A percentile compares a stretch with the other conserved stretches of the same genome.
phyloP scores from a whole-genome alignment of 1,139 yeast genomes.

The Chernovozyma sophiae-reginae region DNA sequence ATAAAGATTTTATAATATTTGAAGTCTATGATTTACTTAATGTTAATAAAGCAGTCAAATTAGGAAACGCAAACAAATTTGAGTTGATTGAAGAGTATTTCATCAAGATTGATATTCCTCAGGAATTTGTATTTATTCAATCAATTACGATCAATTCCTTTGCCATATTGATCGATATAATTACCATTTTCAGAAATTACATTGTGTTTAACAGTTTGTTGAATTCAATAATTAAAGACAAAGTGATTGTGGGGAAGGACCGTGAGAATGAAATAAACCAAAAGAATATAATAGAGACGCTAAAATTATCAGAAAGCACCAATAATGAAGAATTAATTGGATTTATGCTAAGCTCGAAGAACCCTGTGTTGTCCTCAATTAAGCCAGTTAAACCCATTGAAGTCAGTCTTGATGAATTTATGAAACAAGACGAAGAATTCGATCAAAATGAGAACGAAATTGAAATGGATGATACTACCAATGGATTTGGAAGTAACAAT shows the following conservation, averaged over 20 bases:
- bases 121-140: constrained; percentile 17
- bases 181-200: constrained; percentile 31
- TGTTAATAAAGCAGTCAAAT: not conserved
- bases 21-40: not conserved
- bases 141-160: constrained; percentile 20
- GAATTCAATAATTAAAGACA: constrained; percentile 5
- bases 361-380: constrained; percentile 17
- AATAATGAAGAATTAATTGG: constrained; percentile 40
- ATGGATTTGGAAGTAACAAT: not conserved
- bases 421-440: constrained; percentile 8
- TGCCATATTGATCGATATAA: constrained; percentile 20
- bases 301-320: constrained; percentile 33
- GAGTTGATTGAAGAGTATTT: not conserved
- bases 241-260: constrained; percentile 11
- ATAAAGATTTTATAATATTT: not conserved
- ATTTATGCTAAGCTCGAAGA: constrained; percentile 26
- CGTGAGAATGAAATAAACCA: constrained; percentile 15
- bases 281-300: constrained; percentile 31
- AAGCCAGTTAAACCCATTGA: constrained; percentile 14
- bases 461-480: not conserved
- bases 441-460: not conserved
- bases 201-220: constrained; percentile 24
- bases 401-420: constrained; percentile 18
- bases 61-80: not conserved
- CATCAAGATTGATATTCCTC: constrained; percentile 7